Conservation (phyloP, 164 flowering plant species). For the Piper betle region DNA sequence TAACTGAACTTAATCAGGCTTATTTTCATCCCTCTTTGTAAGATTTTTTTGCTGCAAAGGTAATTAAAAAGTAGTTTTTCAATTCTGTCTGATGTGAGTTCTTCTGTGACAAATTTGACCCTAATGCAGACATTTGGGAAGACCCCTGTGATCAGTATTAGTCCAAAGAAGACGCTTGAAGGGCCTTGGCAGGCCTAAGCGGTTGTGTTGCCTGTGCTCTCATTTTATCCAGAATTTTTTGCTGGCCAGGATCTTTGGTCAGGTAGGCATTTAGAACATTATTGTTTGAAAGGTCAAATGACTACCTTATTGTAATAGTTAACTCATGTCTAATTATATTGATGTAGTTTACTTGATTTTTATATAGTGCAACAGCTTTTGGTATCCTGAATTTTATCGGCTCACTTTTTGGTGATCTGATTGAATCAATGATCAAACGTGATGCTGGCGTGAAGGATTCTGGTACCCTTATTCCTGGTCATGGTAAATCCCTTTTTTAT, state of each 20-base stretch:
- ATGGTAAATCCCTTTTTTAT: slow-evolving; percentile 42
- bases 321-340: not conserved
- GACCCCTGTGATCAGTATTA: slow-evolving; percentile 75
- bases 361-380: slow-evolving; percentile 57
- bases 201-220: slow-evolving; percentile 70
- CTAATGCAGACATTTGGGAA: slow-evolving; percentile 78
- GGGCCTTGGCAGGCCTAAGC: slow-evolving; percentile 78
- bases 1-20: not conserved
- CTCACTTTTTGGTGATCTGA: slow-evolving; percentile 89
- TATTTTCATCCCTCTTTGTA: not conserved
- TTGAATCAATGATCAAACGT: slow-evolving; percentile 94
- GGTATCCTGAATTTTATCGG: slow-evolving; percentile 80
- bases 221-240: slow-evolving; percentile 46
- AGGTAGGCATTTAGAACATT: slow-evolving; percentile 31
- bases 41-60: no score
- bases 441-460: slow-evolving; percentile 99
- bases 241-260: slow-evolving; percentile 68
- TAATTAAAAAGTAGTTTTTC: not conserved
- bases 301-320: not conserved
- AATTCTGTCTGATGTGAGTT: not conserved
- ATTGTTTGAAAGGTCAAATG: not conserved
- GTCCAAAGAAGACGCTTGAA: slow-evolving; percentile 99
- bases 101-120: not conserved
- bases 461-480: slow-evolving; percentile 93
- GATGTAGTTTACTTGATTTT: slow-evolving; percentile 4